Conservation (phyloP, 192 early-diverging fungal genomes). For the Backusella luteola region DNA sequence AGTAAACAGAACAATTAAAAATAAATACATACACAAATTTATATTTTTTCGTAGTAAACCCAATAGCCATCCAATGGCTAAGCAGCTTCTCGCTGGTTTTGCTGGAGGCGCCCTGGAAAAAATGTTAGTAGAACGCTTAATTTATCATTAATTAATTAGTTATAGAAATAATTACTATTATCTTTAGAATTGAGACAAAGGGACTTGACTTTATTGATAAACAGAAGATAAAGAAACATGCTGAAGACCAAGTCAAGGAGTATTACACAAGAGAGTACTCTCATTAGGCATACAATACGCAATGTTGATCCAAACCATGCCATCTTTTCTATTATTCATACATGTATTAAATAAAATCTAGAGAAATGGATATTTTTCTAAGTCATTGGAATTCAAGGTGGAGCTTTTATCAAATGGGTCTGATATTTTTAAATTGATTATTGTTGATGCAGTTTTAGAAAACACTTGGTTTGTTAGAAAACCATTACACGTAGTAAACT, state of each 20-base stretch:
- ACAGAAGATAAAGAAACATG: conserved; percentile 46
- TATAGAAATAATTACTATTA: not conserved
- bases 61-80: conserved; percentile 35
- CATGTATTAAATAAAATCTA: too few species aligned
- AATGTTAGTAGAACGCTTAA: not conserved
- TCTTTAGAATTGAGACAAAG: conserved; percentile 40
- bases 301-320: too few species aligned
- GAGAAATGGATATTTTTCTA: too few species aligned
- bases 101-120: conserved; percentile 41
- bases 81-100: conserved; percentile 40
- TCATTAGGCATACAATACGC: too few species aligned
- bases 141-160: not conserved
- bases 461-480: too few species aligned
- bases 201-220: conserved; percentile 45
- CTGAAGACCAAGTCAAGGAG: conserved; percentile 34
- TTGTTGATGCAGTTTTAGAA: too few species aligned
- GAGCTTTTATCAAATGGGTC: too few species aligned
- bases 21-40: not conserved
- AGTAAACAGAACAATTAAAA: not conserved
- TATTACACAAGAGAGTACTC: conserved; percentile 20
- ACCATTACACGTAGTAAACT: too few species aligned
- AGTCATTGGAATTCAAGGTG: too few species aligned
- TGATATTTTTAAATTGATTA: too few species aligned
- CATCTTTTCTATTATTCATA: too few species aligned
- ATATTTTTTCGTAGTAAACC: conserved; percentile 11